Base-by-base conservation (phyloP, 2,329 filamentous ascomycete species). In the Pyrenochaeta sp. region DNA sequence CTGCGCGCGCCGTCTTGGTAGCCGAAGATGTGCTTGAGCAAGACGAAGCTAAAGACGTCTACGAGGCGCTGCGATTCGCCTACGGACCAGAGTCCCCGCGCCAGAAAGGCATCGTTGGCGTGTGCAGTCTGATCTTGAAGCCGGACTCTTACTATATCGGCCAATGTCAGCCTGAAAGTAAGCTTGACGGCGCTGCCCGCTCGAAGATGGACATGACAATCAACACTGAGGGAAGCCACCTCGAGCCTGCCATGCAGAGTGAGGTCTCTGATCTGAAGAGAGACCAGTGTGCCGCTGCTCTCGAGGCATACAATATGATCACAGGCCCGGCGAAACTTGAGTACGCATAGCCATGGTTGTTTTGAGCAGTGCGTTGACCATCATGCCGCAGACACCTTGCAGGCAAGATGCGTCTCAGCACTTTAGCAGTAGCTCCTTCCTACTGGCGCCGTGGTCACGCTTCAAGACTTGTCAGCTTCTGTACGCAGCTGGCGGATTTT, bases 371-470 rank as follows among this genome's bases (percentile, higher is more conserved):
- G 19, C 10, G 32, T 52, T 62, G 45, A 64, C 55, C 37, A 34
- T 36, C 2, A 22, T 15, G 37, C 19, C 22, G 9, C 39, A 69
- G 66, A 24, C 27, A 62, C 46, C 54, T 62, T 12, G 49, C 51
- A 34, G 57, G 54, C 30, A 57, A 46, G 19, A 68, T 70, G 67
- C 56, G 65, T 47, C 58, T 68, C 27, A 58, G 52, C 28, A 67
- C 68, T 34, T 43, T 70, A 32, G 68, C 64, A 34, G 68, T 71
- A 3, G 61, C 63, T 45, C 68, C 68, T 28, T 56, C 58, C 46
- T 74, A 74, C 54, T 72, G 71, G 70, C 58, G 63, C 32, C 63
- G 66, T 24, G 70, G 71, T 25, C 69, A 73, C 58, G 71, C 68
- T 50, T 54, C 61, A 28, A 55, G 61, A 24, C 65, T 72, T 22